Conservation (phyloP, 306 rosid species). For the Glycine latifolia region DNA sequence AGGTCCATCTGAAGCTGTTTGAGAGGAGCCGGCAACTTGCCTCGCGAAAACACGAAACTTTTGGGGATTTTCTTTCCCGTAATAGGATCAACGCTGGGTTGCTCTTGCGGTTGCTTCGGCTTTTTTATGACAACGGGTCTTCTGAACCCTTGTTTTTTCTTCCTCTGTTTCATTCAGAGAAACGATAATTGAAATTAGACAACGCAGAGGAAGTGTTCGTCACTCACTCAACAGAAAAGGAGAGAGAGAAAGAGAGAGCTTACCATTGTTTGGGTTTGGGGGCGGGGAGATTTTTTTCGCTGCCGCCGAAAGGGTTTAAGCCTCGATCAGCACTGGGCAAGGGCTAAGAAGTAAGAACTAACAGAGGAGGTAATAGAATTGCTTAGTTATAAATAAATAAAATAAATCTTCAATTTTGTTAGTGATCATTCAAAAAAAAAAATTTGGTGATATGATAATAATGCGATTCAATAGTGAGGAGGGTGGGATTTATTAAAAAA, state of each 20-base stretch:
- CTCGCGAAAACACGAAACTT: conserved; percentile 86
- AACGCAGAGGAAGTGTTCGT: background rate
- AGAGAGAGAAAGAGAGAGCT: background rate
- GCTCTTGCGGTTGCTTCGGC: conserved; percentile 37
- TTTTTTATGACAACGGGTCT: conserved; percentile 65
- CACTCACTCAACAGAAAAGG: too few species aligned
- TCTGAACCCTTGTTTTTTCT: conserved; percentile 50
- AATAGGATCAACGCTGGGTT: conserved; percentile 76
- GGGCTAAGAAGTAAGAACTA: too few species aligned
- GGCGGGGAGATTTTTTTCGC: background rate
- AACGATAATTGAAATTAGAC: background rate
- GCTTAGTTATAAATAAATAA: too few species aligned
- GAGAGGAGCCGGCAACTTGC: conserved; percentile 84
- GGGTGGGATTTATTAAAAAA: too few species aligned
- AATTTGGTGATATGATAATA: too few species aligned
- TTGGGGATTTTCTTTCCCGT: conserved; percentile 93
- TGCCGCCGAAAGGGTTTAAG: conserved; percentile 1
- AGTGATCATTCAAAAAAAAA: too few species aligned
- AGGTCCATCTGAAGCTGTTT: conserved; percentile 89
- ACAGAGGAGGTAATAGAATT: too few species aligned
- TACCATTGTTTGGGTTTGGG: background rate
- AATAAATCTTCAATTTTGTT: too few species aligned
- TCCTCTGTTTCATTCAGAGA: conserved; percentile 13
- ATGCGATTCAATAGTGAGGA: too few species aligned
- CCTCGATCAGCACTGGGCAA: too few species aligned